phyloP scores from a whole-genome alignment of 2,329 filamentous ascomycete species.

The Hirsutella thompsonii region DNA sequence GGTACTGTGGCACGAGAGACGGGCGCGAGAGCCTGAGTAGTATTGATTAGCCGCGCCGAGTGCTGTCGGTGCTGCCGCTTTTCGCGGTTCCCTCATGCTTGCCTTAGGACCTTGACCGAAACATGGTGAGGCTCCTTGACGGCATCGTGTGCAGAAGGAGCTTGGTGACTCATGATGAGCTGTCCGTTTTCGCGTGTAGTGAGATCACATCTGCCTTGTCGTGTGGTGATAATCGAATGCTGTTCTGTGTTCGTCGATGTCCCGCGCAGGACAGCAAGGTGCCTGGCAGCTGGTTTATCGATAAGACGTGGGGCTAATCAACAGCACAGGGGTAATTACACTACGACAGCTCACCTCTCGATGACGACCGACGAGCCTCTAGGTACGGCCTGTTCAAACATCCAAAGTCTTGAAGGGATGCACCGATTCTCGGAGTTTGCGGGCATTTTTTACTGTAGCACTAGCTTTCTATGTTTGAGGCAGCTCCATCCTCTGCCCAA shows the following conservation, averaged over 20 bases:
- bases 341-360: neutral
- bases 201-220: too few relatives aligned
- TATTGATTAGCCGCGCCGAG: neutral
- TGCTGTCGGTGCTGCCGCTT: neutral
- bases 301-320: neutral
- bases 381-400: too few relatives aligned
- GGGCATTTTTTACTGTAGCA: too few relatives aligned
- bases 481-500: too few relatives aligned
- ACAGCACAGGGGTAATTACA: neutral
- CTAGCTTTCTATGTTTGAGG: too few relatives aligned
- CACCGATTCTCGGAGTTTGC: too few relatives aligned
- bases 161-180: constrained; percentile 41
- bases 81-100: too few relatives aligned
- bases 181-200: neutral
- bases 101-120: constrained; percentile 65
- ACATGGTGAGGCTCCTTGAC: constrained; percentile 67
- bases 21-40: constrained; percentile 65
- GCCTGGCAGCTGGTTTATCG: neutral
- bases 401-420: too few relatives aligned
- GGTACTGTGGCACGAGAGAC: constrained; percentile 59
- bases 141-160: constrained; percentile 42
- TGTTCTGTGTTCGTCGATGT: too few relatives aligned
- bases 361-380: too few relatives aligned
- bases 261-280: too few relatives aligned
- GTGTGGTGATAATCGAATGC: too few relatives aligned